Evolutionary conservation across 129 eudicot genomes (phyloP), one percentile per base, ranked within the genome.

Genomic region (Chrysanthemum makinoi): DNA sequence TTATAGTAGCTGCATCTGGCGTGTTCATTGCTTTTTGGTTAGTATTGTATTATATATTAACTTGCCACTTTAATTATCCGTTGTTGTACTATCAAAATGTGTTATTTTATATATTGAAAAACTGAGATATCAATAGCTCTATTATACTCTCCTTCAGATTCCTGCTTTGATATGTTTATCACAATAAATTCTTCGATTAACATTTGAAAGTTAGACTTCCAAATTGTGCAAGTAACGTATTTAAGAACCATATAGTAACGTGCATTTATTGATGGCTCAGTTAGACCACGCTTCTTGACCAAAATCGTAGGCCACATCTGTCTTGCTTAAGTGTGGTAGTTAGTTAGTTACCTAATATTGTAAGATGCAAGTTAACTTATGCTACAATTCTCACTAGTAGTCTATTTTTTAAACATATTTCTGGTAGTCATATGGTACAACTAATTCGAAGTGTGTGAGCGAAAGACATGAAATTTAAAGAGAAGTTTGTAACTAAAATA

Each of bases 41-140:
- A 39, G 50, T 73, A 65, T 72, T 71, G 20, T 75, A 11, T 52
- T 28, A 10, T 64, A 33, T 19, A 62, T 66, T 9, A 74, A 64
- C 60, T 49, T 72, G 75, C 70, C 68, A 58, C 65, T 56, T 58
- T 19, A 55, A 55, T 71, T 51, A 56, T 19, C 65, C 3, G 54
- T 58, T 72, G 66, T 56, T 75, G 75, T 70, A 62, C 64, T 75
- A 44, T 75, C 39, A 57, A 69, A 62, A 62, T 51, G 35, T 30
- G 44, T 4, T 51, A 60, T 50, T 75, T 17, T 12, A 50, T 26
- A 19, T 59, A 30, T 70, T 52, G 28, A 35, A 35, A 35, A 35
- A 35, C 46, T 6, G 46, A 5, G 10, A 39, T 39, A 39, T 39
- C 10, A 39, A 39, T 39, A 6, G 46, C 46, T 7, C 46, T 39